Conservation (phyloP, 306 rosid species). For the Pterocarpus macrocarpus region DNA sequence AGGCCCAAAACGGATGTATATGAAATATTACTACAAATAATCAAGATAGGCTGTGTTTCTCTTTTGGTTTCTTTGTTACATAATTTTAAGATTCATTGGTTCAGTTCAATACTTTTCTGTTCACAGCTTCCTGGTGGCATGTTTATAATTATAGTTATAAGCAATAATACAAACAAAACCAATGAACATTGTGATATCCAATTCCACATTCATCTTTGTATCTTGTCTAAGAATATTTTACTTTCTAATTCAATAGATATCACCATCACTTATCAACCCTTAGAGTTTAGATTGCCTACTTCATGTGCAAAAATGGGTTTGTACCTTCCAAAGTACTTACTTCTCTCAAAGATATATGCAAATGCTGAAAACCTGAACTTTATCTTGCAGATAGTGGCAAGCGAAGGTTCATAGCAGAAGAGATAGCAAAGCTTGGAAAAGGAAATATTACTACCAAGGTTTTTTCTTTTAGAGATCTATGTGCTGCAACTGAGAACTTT, state of each 20-base stretch:
- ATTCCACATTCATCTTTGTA: neutral
- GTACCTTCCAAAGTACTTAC: neutral
- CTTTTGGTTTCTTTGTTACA: neutral
- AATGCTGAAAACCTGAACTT: constrained; percentile 18
- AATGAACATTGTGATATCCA: neutral
- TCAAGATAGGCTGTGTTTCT: neutral
- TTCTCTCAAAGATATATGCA: neutral
- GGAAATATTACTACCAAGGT: constrained; percentile 66
- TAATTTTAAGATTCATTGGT: too few relatives aligned
- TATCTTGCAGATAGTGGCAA: constrained; percentile 44
- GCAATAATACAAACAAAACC: neutral
- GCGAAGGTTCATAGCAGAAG: constrained; percentile 48
- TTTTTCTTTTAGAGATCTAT: constrained; percentile 67
- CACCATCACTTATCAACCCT: neutral
- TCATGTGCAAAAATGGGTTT: neutral
- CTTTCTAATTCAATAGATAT: neutral
- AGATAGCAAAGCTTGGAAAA: constrained; percentile 72
- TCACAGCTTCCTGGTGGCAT: too few relatives aligned
- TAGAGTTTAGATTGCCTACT: neutral
- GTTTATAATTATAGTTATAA: too few relatives aligned
- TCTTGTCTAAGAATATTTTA: neutral
- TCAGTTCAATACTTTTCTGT: neutral
- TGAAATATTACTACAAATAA: neutral
- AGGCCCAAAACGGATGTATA: neutral
- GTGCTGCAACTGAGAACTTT: constrained; percentile 80